Evolutionary conservation across 2,329 filamentous ascomycete genomes (phyloP).

Genomic region (Biscogniauxia sp.): DNA sequence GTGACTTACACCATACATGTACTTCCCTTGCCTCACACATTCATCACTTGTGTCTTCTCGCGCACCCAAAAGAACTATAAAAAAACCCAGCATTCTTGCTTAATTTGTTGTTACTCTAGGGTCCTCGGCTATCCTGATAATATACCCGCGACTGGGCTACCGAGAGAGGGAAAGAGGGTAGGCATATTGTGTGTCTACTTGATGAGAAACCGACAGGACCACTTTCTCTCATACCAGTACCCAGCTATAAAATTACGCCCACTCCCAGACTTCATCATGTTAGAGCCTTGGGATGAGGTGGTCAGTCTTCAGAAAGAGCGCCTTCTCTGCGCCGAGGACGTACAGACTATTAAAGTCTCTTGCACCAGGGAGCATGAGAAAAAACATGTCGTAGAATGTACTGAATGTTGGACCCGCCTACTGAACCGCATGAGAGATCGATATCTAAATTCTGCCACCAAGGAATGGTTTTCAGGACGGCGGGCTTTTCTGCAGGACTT

Average conservation of each 20-base stretch:
- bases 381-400: slow-evolving; percentile 43
- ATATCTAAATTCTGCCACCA: slow-evolving; percentile 35
- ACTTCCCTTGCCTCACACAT: no score
- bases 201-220: no score
- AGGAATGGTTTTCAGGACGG: slow-evolving; percentile 54
- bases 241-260: not conserved
- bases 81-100: not conserved
- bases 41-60: no score
- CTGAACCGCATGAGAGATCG: slow-evolving; percentile 44
- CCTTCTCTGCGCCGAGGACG: slow-evolving; percentile 39
- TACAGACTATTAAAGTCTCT: slow-evolving; percentile 41
- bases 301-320: slow-evolving; percentile 30
- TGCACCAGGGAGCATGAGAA: slow-evolving; percentile 45
- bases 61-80: no score
- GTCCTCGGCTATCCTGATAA: not conserved
- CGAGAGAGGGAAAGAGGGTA: no score
- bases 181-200: not conserved
- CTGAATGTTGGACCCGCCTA: slow-evolving; percentile 46
- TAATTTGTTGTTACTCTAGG: not conserved
- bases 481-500: slow-evolving; percentile 49
- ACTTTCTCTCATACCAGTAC: not conserved
- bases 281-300: slow-evolving; percentile 34
- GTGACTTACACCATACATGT: not conserved
- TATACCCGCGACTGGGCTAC: not conserved
- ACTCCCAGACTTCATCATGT: slow-evolving; percentile 19